Conservation (phyloP, 306 rosid species). For the Quercus mongolica region DNA sequence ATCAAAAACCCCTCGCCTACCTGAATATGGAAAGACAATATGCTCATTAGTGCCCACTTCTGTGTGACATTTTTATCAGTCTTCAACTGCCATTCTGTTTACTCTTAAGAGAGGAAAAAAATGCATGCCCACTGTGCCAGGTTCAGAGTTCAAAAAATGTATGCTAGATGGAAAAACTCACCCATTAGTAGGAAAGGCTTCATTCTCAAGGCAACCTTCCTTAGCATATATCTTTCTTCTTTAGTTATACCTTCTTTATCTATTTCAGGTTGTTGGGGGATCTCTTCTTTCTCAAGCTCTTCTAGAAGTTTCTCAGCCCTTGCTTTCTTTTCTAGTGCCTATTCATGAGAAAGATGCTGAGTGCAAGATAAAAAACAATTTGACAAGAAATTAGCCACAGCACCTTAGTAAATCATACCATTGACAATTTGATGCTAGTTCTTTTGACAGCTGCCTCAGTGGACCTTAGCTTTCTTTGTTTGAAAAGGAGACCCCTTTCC, state of each 20-base stretch:
- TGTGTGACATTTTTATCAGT: not conserved
- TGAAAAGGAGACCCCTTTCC: conserved; percentile 27
- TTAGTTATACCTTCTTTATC: conserved; percentile 85
- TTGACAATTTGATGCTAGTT: conserved; percentile 60
- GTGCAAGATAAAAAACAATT: conserved; percentile 20
- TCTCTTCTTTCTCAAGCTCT: conserved; percentile 52
- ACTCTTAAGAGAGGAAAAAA: conserved; percentile 12
- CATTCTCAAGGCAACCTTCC: conserved; percentile 89
- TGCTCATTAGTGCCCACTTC: conserved; percentile 7
- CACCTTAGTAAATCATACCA: conserved; percentile 47
- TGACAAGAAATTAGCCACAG: conserved; percentile 22
- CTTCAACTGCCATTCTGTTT: conserved; percentile 9
- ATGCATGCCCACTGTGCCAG: not conserved
- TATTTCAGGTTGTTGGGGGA: conserved; percentile 53
- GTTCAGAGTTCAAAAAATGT: not conserved
- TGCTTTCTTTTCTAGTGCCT: conserved; percentile 74
- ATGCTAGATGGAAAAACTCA: conserved; percentile 29
- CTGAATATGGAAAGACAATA: conserved; percentile 38
- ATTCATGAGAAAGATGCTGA: conserved; percentile 22
- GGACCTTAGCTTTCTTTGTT: conserved; percentile 31
- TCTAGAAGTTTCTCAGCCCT: conserved; percentile 69
- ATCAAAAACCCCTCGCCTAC: conserved; percentile 83
- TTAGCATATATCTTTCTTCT: conserved; percentile 88
- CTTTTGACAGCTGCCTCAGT: conserved; percentile 46
- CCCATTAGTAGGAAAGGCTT: conserved; percentile 84